Percentiles rank a stretch among this genome's conserved stretches.
Evolutionary conservation across 805 yeast genomes (phyloP).

Genomic region (Lipomyces chichibuensis): DNA sequence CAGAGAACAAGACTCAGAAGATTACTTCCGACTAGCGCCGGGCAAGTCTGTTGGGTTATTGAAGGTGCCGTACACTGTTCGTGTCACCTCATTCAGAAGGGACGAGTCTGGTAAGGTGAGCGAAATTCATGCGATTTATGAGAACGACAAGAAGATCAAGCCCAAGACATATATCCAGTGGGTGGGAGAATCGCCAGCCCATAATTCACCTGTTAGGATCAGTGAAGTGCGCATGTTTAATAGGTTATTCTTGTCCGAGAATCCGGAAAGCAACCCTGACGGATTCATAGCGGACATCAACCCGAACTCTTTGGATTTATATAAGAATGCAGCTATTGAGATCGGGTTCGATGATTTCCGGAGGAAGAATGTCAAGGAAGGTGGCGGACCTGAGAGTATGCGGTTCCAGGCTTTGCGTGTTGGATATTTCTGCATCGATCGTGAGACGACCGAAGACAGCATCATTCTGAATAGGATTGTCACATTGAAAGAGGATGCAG

Average conservation of each 20-base stretch:
- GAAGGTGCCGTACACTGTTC: constrained; percentile 82
- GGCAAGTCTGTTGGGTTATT: constrained; percentile 93
- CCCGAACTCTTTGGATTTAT: constrained; percentile 71
- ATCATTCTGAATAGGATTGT: constrained; percentile 88
- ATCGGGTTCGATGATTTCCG: constrained; percentile 69
- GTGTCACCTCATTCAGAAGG: constrained; percentile 68
- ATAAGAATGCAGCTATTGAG: constrained; percentile 72
- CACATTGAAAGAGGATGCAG: constrained; percentile 77
- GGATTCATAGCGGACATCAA: constrained; percentile 87
- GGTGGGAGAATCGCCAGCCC: constrained; percentile 73
- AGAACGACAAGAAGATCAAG: constrained; percentile 64
- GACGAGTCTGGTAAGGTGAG: constrained; percentile 64
- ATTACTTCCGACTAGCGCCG: constrained; percentile 91
- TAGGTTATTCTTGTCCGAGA: constrained; percentile 85
- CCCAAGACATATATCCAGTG: constrained; percentile 98
- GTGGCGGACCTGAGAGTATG: constrained; percentile 71
- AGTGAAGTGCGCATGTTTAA: constrained; percentile 84
- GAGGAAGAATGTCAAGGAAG: constrained; percentile 60
- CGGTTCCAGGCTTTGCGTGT: constrained; percentile 98
- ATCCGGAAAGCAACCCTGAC: constrained; percentile 84
- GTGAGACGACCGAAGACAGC: constrained; percentile 63
- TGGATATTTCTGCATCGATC: constrained; percentile 92
- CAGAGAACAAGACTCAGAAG: constrained; percentile 64
- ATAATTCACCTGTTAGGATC: constrained; percentile 65
- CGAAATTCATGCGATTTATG: constrained; percentile 77